These are phyloP conservation scores for Erodium chrysanthum DNA, from an alignment of 441 rosid species.

Conservation along the genomic window DNA sequence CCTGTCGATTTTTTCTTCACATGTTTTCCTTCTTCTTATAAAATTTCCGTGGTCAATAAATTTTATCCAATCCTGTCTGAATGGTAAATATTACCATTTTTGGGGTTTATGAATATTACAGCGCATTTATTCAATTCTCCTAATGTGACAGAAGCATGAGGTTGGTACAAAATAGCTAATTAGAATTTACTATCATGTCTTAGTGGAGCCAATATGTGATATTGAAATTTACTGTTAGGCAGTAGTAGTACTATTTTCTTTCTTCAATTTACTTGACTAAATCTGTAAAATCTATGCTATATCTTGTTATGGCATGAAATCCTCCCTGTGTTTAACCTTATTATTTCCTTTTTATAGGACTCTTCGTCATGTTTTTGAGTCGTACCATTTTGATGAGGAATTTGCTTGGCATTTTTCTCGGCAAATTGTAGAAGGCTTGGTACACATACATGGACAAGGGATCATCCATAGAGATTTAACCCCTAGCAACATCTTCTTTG, in stretches of 20 bases:
- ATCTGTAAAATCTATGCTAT: not conserved
- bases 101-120: not conserved
- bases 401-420: constrained; percentile 77
- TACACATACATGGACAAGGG: constrained; percentile 92
- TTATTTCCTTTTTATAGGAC: constrained; percentile 43
- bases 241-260: not conserved
- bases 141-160: not conserved
- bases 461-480: constrained; percentile 96
- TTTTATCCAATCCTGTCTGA: not conserved
- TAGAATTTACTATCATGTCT: not conserved
- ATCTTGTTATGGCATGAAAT: constrained; percentile 7
- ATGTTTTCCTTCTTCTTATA: not conserved
- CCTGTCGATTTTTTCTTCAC: not conserved
- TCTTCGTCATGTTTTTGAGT: constrained; percentile 78
- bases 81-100: not conserved
- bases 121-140: not conserved
- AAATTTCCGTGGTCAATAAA: not conserved
- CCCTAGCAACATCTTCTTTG: constrained; percentile 92
- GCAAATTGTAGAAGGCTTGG: constrained; percentile 96
- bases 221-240: not conserved
- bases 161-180: not conserved
- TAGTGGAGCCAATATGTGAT: no score
- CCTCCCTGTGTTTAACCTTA: not conserved
- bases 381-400: constrained; percentile 79
- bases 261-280: not conserved